Evolutionary conservation across 768 basidiomycete genomes (phyloP).

Genomic region (Lentinula guzmanii): DNA sequence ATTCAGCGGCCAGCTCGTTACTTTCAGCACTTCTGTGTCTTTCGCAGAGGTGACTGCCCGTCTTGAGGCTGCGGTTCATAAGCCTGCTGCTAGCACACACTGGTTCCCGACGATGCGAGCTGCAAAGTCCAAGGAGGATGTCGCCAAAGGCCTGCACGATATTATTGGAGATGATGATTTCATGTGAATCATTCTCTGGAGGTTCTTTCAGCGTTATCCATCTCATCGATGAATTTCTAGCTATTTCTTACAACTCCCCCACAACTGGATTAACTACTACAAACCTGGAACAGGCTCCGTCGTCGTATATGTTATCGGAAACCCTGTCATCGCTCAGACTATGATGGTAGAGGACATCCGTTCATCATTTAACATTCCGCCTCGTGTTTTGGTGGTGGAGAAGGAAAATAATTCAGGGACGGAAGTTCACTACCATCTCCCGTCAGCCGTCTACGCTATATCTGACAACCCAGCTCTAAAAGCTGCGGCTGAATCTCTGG

Average conservation of each 20-base stretch:
- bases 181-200: constrained; percentile 28
- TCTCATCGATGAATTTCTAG: constrained; percentile 17
- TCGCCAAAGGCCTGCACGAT: constrained; percentile 25
- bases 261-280: constrained; percentile 31
- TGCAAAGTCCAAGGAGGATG: constrained; percentile 27
- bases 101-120: constrained; percentile 16
- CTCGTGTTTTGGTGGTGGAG: constrained; percentile 36
- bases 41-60: constrained; percentile 36
- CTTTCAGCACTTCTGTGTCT: constrained; percentile 33
- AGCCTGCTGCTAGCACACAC: constrained; percentile 23
- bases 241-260: constrained; percentile 33
- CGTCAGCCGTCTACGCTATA: constrained; percentile 37
- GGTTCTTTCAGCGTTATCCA: not conserved
- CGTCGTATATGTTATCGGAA: constrained; percentile 42
- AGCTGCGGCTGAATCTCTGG: constrained; percentile 27
- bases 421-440: constrained; percentile 39
- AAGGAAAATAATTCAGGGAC: constrained; percentile 31
- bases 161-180: constrained; percentile 32
- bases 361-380: constrained; percentile 38
- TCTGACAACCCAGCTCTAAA: constrained; percentile 24
- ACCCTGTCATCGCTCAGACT: constrained; percentile 42
- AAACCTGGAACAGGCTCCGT: constrained; percentile 22
- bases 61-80: constrained; percentile 37
- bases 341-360: constrained; percentile 35
- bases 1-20: constrained; percentile 34